phyloP scores from a whole-genome alignment of 768 basidiomycete species.

The Boletus vinaceobasis region DNA sequence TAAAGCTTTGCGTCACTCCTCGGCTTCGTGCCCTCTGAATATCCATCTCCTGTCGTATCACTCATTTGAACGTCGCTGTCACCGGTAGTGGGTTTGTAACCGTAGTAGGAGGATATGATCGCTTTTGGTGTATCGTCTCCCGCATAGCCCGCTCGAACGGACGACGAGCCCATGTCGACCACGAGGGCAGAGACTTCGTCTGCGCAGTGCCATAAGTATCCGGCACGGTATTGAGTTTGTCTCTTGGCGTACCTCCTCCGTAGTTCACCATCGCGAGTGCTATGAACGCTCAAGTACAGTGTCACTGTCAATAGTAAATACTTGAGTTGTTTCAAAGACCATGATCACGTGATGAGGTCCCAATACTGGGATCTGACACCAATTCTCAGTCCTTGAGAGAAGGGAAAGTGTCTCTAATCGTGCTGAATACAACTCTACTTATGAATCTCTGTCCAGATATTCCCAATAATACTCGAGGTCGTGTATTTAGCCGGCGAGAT shows the following conservation, averaged over 20 bases:
- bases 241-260: slow-evolving; percentile 65
- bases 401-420: background rate
- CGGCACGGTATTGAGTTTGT: background rate
- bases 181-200: slow-evolving; percentile 98
- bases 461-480: background rate
- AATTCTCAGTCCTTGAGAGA: background rate
- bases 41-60: slow-evolving; percentile 38
- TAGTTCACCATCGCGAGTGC: slow-evolving; percentile 69
- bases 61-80: slow-evolving; percentile 36
- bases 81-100: slow-evolving; percentile 51
- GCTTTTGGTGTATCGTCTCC: slow-evolving; percentile 96
- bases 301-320: too few relatives aligned
- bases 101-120: slow-evolving; percentile 86
- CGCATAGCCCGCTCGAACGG: slow-evolving; percentile 92
- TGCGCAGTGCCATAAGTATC: slow-evolving; percentile 30
- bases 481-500: background rate
- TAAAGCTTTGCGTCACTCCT: slow-evolving; percentile 59
- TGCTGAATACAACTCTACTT: background rate
- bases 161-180: slow-evolving; percentile 88
- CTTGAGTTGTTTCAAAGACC: background rate
- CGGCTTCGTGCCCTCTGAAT: slow-evolving; percentile 29
- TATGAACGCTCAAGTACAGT: background rate
- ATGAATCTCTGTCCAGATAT: background rate
- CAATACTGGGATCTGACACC: too few relatives aligned
- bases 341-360: slow-evolving; percentile 4